Base-by-base conservation (phyloP, 1,284 basidiomycete species). In the Puccinia hordei region DNA sequence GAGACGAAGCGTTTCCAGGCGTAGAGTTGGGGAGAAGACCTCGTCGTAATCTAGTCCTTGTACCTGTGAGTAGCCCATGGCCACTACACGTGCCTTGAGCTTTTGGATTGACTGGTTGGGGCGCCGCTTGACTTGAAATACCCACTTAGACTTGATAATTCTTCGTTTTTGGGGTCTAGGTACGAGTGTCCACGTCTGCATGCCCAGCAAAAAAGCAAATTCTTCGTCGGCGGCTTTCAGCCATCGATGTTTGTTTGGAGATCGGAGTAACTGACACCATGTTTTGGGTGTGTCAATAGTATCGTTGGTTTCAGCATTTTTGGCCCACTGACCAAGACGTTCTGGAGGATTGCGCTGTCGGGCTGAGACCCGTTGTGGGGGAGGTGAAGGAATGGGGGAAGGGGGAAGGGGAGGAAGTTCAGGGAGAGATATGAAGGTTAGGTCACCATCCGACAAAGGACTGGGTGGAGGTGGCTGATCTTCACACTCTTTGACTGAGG, bases 221-320 rank as follows among this genome's bases (percentile, higher is more conserved):
- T 66, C 30, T 6, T 66, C 63, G 12, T 66, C 12, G 22, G 63
- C 63, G 15, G 63, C 63, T 44, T 66, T 24, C 22, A 41, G 35
- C 66, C 66, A 68, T 19, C 22, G 33, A 3, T 1, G n/a, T 44
- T 68, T 38, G 35, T 44, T 41, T 15, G 35, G 66, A 44, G 66
- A 68, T 2, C 27, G 22, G 1, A 38, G 33, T 5, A 68, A 19
- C 30, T 68, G 66, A 1, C 27, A 12, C 66, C 66, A 68, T 1
- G 66, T 68, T 22, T 68, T 68, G 10, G 66, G 66, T 8, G 35
- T 68, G 17, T 68, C 44, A 51, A 66, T 8, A 66, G 33, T n/a
- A 6, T 51, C 69, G 24, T 0, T 10, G 2, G 69, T 35, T 6
- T 57, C 30, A 17, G n/a, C 66, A 15, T 0, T 17, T 68, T 41